A percentile compares a stretch with the other conserved stretches of the same genome.
Conservation (phyloP, 2,329 filamentous ascomycete genomes). For the Fusarium staphyleae region DNA sequence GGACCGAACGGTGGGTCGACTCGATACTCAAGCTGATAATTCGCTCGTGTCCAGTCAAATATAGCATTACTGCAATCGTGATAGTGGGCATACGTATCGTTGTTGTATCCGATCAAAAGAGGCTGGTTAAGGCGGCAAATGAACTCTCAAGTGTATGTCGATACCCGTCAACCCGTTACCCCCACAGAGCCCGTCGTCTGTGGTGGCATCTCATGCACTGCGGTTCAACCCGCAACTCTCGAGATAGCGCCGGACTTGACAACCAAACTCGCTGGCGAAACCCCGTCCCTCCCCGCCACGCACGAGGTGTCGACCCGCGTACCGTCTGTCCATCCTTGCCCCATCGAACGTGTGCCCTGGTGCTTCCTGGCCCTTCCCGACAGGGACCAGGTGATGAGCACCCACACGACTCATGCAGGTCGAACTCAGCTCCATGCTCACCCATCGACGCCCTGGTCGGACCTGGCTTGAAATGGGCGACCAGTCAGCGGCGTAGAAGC, state of each 20-base stretch:
- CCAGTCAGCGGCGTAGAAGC: conserved; percentile 32
- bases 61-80: background rate
- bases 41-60: too few species aligned
- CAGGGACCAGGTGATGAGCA: conserved; percentile 34
- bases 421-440: conserved; percentile 33
- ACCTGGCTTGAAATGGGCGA: conserved; percentile 23
- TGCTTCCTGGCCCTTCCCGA: conserved; percentile 12
- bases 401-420: conserved; percentile 36
- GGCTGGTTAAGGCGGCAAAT: conserved; percentile 6
- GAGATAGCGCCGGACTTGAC: conserved; percentile 41
- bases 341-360: conserved; percentile 23
- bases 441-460: conserved; percentile 24
- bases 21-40: too few species aligned
- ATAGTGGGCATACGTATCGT: background rate
- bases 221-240: conserved; percentile 48
- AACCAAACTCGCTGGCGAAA: conserved; percentile 34
- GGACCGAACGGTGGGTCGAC: too few species aligned
- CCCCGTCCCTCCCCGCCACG: conserved; percentile 27
- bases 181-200: conserved; percentile 30
- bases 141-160: conserved; percentile 14
- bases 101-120: conserved; percentile 7
- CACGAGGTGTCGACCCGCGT: conserved; percentile 28
- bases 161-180: conserved; percentile 3
- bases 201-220: conserved; percentile 43
- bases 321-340: conserved; percentile 25